phyloP scores from a whole-genome alignment of 352 stramenopile genomes.

The Thraustotheca clavata region DNA sequence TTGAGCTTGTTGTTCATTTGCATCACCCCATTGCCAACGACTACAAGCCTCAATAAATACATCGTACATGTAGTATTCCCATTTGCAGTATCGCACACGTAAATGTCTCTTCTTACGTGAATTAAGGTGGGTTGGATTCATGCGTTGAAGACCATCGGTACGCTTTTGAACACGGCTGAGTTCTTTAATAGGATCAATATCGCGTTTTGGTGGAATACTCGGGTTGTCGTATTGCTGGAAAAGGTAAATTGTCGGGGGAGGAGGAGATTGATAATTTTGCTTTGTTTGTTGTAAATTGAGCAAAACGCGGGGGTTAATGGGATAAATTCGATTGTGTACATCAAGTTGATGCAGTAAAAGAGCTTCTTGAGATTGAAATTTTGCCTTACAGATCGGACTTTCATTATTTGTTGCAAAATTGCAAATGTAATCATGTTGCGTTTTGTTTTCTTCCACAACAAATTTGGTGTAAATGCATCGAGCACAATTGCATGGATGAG shows the following conservation, averaged over 20 bases:
- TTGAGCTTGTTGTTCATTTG: conserved; percentile 8
- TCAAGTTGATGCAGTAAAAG: conserved; percentile 9
- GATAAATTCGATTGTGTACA: neutral
- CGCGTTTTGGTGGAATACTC: neutral
- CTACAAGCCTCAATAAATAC: conserved; percentile 10
- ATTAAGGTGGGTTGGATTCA: neutral
- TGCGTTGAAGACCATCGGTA: neutral
- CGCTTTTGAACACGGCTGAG: neutral
- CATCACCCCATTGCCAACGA: conserved; percentile 1
- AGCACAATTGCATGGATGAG: neutral
- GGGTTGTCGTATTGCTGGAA: conserved; percentile 9
- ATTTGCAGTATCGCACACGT: neutral
- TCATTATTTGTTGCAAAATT: too few relatives aligned
- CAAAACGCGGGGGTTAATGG: neutral
- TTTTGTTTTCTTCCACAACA: neutral
- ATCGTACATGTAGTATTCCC: conserved; percentile 10
- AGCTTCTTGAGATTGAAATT: neutral
- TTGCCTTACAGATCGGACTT: neutral
- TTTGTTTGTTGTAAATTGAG: neutral
- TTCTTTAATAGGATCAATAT: conserved; percentile 1
- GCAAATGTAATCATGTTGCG: neutral
- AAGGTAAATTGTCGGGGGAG: conserved; percentile 14
- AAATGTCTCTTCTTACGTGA: neutral
- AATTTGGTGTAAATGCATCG: conserved; percentile 8
- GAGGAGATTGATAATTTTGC: neutral